These are phyloP conservation scores for Penicillium nordicum DNA, from an alignment of 2,329 filamentous ascomycete genomes.

Conservation along the genomic window DNA sequence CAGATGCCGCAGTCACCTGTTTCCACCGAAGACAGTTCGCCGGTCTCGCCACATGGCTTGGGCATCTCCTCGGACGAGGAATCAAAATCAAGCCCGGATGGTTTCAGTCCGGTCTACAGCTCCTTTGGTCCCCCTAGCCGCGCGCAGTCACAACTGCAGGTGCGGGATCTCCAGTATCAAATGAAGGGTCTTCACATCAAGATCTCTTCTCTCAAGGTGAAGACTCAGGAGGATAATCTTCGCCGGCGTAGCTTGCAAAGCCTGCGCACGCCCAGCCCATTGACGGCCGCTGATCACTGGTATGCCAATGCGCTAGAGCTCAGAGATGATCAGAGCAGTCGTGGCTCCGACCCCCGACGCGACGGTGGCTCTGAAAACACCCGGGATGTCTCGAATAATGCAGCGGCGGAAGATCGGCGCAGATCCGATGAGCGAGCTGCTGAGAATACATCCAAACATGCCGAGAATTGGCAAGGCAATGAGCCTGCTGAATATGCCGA, in stretches of 20 bases:
- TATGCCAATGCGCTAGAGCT: constrained; percentile 43
- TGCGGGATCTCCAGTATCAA: constrained; percentile 74
- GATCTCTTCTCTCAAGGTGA: constrained; percentile 74
- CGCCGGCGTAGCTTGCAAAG: constrained; percentile 74
- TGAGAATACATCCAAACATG: constrained; percentile 1
- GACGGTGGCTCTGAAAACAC: constrained; percentile 35
- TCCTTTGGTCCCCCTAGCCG: constrained; percentile 53
- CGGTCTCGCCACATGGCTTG: constrained; percentile 25
- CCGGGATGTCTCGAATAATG: constrained; percentile 5
- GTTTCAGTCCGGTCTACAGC: constrained; percentile 38
- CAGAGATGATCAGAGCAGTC: constrained; percentile 31
- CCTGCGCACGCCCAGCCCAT: constrained; percentile 71
- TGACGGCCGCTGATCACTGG: constrained; percentile 68
- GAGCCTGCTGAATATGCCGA: constrained; percentile 24
- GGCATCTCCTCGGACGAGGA: constrained; percentile 29
- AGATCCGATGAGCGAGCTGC: constrained; percentile 1
- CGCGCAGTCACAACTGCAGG: constrained; percentile 68
- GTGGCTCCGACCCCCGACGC: constrained; percentile 36
- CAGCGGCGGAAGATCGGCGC: constrained; percentile 6
- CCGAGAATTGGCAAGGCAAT: constrained; percentile 9
- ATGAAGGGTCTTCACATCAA: constrained; percentile 82
- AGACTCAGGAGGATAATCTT: constrained; percentile 73
- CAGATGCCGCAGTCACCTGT: constrained; percentile 6
- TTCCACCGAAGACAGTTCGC: constrained; percentile 16
- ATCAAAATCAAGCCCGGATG: constrained; percentile 29